Percentiles rank a stretch among this genome's conserved stretches.
Conservation (phyloP, 2,329 filamentous ascomycete species). For the Alternaria tenuissima region DNA sequence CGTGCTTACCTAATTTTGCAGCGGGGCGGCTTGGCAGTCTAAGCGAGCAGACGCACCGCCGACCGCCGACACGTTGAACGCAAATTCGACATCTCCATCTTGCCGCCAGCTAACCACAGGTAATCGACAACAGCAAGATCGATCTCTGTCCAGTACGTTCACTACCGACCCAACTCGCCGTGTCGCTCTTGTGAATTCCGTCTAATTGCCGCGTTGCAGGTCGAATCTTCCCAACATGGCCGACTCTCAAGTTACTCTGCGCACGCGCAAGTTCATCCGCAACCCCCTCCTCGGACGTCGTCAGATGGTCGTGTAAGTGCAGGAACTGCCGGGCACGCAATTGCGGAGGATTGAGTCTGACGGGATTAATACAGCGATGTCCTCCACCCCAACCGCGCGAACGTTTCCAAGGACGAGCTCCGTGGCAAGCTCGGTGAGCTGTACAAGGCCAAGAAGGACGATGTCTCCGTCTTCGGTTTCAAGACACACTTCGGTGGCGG, state of each 20-base stretch:
- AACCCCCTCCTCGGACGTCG: conserved; percentile 98
- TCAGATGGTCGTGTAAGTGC: conserved; percentile 96
- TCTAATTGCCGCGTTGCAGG: conserved; percentile 36
- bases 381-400: conserved; percentile 97
- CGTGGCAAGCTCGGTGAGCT: conserved; percentile 91
- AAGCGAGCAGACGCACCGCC: conserved; percentile 21
- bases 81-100: conserved; percentile 42
- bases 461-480: conserved; percentile 98
- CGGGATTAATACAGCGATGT: conserved; percentile 76
- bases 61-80: conserved; percentile 24
- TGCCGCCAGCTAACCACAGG: conserved; percentile 44
- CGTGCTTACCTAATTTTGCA: conserved; percentile 34
- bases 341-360: conserved; percentile 39
- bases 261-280: conserved; percentile 99
- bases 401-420: conserved; percentile 99
- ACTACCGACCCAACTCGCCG: conserved; percentile 13
- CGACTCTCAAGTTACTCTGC: conserved; percentile 68
- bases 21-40: conserved; percentile 24
- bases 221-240: conserved; percentile 73
- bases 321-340: conserved; percentile 25
- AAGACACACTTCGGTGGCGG: conserved; percentile 99
- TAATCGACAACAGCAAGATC: conserved; percentile 46
- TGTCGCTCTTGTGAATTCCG: conserved; percentile 9
- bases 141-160: conserved; percentile 45
- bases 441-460: conserved; percentile 98